A percentile compares a stretch with the other conserved stretches of the same genome.
Conservation (phyloP, 305 asterid genomes). For the Fraxinus baroniana region DNA sequence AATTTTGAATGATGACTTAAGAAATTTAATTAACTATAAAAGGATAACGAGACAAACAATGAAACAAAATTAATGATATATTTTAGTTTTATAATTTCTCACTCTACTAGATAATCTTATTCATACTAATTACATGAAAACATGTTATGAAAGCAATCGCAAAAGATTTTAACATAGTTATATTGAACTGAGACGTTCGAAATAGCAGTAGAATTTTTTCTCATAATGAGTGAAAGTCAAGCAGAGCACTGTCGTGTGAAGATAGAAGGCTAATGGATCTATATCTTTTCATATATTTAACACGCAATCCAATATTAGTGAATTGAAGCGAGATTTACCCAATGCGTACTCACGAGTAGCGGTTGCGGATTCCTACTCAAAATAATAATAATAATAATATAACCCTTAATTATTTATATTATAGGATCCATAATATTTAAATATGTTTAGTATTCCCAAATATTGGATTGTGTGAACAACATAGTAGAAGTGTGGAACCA, state of each 20-base stretch:
- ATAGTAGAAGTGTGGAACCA: background rate
- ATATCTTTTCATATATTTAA: constrained; percentile 10
- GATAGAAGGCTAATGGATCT: background rate
- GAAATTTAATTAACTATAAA: background rate
- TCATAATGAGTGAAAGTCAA: background rate
- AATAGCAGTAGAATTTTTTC: background rate
- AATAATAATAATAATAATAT: no score
- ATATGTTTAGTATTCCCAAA: background rate
- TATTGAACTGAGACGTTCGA: background rate
- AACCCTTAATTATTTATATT: background rate
- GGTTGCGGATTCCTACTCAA: no score
- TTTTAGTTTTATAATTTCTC: background rate
- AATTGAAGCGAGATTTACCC: background rate
- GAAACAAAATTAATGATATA: background rate
- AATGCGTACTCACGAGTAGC: no score
- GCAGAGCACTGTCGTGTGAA: background rate
- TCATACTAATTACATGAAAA: background rate
- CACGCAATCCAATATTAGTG: background rate
- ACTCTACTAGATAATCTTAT: background rate
- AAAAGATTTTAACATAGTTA: no score
- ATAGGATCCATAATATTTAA: background rate
- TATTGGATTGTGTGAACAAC: constrained; percentile 1
- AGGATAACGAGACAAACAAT: background rate
- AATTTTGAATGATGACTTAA: constrained; percentile 14
- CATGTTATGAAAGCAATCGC: no score